Base-by-base conservation (phyloP, 306 rosid species). In the Fagus crenata region DNA sequence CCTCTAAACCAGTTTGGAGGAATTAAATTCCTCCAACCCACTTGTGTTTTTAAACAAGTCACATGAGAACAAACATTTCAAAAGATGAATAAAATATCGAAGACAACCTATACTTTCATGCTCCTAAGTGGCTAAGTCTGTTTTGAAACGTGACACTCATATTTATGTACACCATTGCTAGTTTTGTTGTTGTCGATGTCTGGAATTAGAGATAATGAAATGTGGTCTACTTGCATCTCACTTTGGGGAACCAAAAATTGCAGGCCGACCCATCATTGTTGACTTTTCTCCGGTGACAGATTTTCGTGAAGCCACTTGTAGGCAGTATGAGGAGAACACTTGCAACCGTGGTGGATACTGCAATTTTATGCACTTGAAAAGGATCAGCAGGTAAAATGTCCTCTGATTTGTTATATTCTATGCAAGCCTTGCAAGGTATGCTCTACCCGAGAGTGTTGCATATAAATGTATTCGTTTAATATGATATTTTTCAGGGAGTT, bases 331-430 rank as follows among this genome's bases (percentile, higher is more conserved):
- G 78, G 96, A 90, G 81, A 86, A 88, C 75, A 85, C 87, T 28
- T 90, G 96, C 82, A 90, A 90, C 78, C 91, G 89, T 28, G 92
- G 94, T 77, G 92, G 92, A 60, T 90, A 87, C 79, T 87, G 93
- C 75, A 89, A 89, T 68, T 90, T 90, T 77, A 90, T 90, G 95
- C 95, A 88, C 72, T 80, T 90, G 85, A 90, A 90, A 72, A 90
- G 84, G 78, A 90, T 90, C 64, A 69, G 93, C 78, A 82, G 93
- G 96, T 90, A 68, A 32, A 33, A 0, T 56, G 72, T 39, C 32
- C 36, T 8, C 7, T 6, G 18, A 5, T 17, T 1, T 33, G 3
- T 3, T 60, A 8, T 59, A 7, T 56, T 46, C 51, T 46, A 12
- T 0, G 51, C 51, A 46, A 46, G 8, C 8, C 51, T 14, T 46